phyloP scores from a whole-genome alignment of 78 protist species.

The Fonticula alba region DNA sequence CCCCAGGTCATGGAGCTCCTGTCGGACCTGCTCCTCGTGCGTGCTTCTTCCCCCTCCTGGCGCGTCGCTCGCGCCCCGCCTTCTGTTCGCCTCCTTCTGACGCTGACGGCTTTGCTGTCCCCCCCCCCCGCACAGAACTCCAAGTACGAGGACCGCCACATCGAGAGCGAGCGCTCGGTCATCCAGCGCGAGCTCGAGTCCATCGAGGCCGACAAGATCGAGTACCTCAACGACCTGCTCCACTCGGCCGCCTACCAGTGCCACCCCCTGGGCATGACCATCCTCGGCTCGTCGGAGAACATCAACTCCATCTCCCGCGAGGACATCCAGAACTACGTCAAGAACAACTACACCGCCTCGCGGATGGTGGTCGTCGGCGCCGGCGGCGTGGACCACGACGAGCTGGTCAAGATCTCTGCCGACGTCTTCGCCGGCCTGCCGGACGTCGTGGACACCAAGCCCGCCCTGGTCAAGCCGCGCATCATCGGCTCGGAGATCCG shows the following conservation, averaged over 20 bases:
- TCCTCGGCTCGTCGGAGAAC: slow-evolving; percentile 74
- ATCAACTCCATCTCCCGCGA: slow-evolving; percentile 46
- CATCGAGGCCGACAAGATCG: slow-evolving; percentile 16
- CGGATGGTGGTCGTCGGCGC: slow-evolving; percentile 71
- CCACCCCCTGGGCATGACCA: slow-evolving; percentile 67
- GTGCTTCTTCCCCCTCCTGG: too few species aligned
- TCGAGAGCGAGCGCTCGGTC: slow-evolving; percentile 66
- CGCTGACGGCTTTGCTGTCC: too few species aligned
- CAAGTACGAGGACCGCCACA: background rate
- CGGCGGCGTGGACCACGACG: slow-evolving; percentile 75
- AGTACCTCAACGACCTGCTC: slow-evolving; percentile 68
- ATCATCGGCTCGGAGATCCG: slow-evolving; percentile 34
- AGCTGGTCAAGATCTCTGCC: slow-evolving; percentile 44
- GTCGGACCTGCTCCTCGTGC: slow-evolving; percentile 67
- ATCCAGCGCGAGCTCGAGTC: slow-evolving; percentile 68
- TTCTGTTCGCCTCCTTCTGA: too few species aligned
- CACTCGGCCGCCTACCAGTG: slow-evolving; percentile 70
- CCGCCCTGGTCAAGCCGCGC: slow-evolving; percentile 13
- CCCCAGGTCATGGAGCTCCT: slow-evolving; percentile 57
- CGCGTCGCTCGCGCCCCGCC: too few species aligned
- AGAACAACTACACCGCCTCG: slow-evolving; percentile 47
- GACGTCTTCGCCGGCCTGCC: slow-evolving; percentile 27
- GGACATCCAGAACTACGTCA: slow-evolving; percentile 54
- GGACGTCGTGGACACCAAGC: background rate
- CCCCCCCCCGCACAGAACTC: too few species aligned